Evolutionary conservation across 371 early-diverging fungal species (phyloP).

Genomic region (Lichtheimia ramosa): DNA sequence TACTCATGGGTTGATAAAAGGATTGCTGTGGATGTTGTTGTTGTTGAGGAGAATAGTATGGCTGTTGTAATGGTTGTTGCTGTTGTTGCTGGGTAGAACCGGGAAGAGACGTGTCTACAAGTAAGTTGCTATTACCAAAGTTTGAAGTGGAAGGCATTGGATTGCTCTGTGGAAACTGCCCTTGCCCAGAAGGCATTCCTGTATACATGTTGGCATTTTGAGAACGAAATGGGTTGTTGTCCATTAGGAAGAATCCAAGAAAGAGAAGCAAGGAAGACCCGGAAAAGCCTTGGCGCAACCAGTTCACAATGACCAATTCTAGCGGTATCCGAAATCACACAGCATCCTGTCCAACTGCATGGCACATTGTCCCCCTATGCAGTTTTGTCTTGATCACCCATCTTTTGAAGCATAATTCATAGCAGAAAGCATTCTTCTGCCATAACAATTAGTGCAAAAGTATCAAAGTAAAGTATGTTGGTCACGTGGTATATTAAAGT

Average conservation of each 20-base stretch:
- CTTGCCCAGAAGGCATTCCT: conserved; percentile 9
- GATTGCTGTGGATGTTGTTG: conserved; percentile 11
- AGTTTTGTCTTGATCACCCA: too few species aligned
- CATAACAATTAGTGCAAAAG: too few species aligned
- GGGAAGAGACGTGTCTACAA: neutral
- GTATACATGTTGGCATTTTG: conserved; percentile 12
- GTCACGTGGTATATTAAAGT: too few species aligned
- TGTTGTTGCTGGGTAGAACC: conserved; percentile 4
- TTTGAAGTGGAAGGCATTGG: conserved; percentile 2
- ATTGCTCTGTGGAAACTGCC: conserved; percentile 11
- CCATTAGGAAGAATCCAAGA: conserved; percentile 15
- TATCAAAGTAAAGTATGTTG: too few species aligned
- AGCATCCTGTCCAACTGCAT: too few species aligned
- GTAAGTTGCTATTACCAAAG: neutral
- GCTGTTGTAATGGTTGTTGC: conserved; percentile 8
- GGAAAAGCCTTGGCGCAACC: too few species aligned
- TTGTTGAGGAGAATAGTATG: conserved; percentile 11
- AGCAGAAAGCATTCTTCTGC: too few species aligned
- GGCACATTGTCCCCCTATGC: too few species aligned
- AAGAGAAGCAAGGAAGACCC: too few species aligned
- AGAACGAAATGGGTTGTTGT: conserved; percentile 38
- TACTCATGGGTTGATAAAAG: neutral
- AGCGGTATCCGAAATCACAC: too few species aligned
- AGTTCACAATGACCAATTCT: too few species aligned
- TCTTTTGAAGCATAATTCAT: too few species aligned